phyloP scores from a whole-genome alignment of 805 yeast species.

The Kregervanrija delftensis region DNA sequence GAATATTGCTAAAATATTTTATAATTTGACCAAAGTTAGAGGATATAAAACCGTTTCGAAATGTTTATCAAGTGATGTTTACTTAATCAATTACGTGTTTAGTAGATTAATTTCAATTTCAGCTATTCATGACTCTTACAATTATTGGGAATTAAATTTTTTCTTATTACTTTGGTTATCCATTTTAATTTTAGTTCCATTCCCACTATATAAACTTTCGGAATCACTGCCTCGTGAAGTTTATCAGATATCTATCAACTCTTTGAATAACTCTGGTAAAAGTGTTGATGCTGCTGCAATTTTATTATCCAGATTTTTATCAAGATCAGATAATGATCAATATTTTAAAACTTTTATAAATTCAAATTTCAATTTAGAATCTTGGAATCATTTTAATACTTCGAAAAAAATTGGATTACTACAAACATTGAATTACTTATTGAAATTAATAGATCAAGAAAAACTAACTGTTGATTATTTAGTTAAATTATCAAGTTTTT shows the following conservation, averaged over 20 bases:
- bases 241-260: slow-evolving; percentile 27
- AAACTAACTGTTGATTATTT: too few relatives aligned
- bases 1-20: too few relatives aligned
- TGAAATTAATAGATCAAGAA: slow-evolving; percentile 12
- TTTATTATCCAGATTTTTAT: slow-evolving; percentile 45
- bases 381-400: slow-evolving; percentile 10
- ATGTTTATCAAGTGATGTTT: too few relatives aligned
- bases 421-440: slow-evolving; percentile 17
- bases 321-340: slow-evolving; percentile 37
- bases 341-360: slow-evolving; percentile 23
- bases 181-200: slow-evolving; percentile 67
- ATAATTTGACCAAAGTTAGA: too few relatives aligned
- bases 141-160: slow-evolving; percentile 20
- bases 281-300: slow-evolving; percentile 49
- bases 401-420: slow-evolving; percentile 16
- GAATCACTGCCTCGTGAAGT: slow-evolving; percentile 29
- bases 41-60: too few relatives aligned
- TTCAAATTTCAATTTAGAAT: slow-evolving; percentile 13
- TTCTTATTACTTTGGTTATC: slow-evolving; percentile 66
- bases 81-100: too few relatives aligned
- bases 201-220: slow-evolving; percentile 41
- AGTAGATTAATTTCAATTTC: too few relatives aligned
- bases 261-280: slow-evolving; percentile 43
- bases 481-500: too few relatives aligned
- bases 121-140: too few relatives aligned